Evolutionary conservation across 2,329 filamentous ascomycete species (phyloP), one percentile per base, ranked within the genome.

Genomic region (Calonectria naviculata): DNA sequence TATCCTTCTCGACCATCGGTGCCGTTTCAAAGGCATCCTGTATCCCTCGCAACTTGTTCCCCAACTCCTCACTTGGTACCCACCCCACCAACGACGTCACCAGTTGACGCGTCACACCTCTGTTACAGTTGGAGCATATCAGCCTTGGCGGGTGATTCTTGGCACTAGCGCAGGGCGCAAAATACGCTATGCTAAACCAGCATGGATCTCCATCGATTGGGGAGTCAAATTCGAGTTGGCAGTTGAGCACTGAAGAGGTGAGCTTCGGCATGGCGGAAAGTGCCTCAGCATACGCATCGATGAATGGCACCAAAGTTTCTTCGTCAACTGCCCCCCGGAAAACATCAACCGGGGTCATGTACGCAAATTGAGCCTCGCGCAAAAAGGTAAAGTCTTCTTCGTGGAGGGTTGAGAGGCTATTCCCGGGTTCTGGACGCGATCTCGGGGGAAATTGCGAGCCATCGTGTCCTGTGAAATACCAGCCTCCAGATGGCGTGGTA

Each of bases 261-360:
- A 71, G 56, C 41, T 60, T 68, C 1, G 68, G 68, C 68, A 71
- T 71, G 7, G n/a, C 38, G 2, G 68, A 67, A 1, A 71, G 38
- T 5, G 68, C 68, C 8, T 63, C 41, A 12, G 26, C 68, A 15
- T 58, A 71, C 0, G 47, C 34, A 3, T 68, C 68, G 15, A 71
- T 41, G 24, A 71, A 44, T 4, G 68, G 65, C 4, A 61, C 13
- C 1, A 68, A 58, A 9, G 31, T 29, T n/a, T 52, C 36, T 4
- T 71, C 65, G 13, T 47, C 44, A 1, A 44, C 58, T 10, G 12
- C 26, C 4, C 36, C 41, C 9, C 68, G 58, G 19, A 62, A 70
- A 7, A 44, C 9, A 2, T 47, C 28, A 13, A 29, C 17, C 17
- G 56, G 54, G 8, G 6, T 34, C 29, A 54, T 38, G 15, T 17